Evolutionary conservation across 306 rosid genomes (phyloP), one percentile per base, ranked within the genome.

Genomic region (Dryas octopetala): DNA sequence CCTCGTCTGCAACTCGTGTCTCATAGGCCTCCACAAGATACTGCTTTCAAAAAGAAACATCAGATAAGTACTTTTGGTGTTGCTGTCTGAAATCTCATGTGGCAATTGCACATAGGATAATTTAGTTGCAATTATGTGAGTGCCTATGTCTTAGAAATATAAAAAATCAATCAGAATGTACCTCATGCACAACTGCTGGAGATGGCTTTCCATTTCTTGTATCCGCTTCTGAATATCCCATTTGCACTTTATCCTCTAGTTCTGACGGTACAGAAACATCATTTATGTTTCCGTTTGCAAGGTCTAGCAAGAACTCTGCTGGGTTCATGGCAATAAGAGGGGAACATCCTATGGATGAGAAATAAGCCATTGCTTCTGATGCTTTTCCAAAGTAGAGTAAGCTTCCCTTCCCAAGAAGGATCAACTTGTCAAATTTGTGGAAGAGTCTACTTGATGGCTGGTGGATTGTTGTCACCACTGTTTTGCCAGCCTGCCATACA

Each of bases 371-470:
- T 62, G 88, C 84, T 75, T 90, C 96, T 50, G 97, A 86, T 76
- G 98, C 97, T 85, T 96, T 92, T 71, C 99, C 99, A 72, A 90
- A 92, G 86, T 90, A 96, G 54, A 96, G 89, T 84, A 92, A 88
- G 79, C 92, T 89, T 60, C 99, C 99, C 79, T 96, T 96, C 50
- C 99, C 99, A 15, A 96, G 91, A 82, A 96, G 97, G 71, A 96
- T 92, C 81, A 96, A 86, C 85, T 96, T 96, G 79, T 92, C 99
- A 48, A 96, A 96, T 80, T 86, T 96, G 90, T 92, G 97, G 74
- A 96, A 96, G 28, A 92, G 91, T 75, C 99, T 86, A 82, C 99
- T 96, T 45, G 99, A 96, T 60, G 99, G 99, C 73, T 96, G 99
- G 80, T 96, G 99, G 66, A 96, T 96, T 49, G 99, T 92, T 55